Evolutionary conservation across 202 grass and related monocot species (phyloP), one percentile per base, ranked within the genome.

Genomic region (Musa balbisiana): DNA sequence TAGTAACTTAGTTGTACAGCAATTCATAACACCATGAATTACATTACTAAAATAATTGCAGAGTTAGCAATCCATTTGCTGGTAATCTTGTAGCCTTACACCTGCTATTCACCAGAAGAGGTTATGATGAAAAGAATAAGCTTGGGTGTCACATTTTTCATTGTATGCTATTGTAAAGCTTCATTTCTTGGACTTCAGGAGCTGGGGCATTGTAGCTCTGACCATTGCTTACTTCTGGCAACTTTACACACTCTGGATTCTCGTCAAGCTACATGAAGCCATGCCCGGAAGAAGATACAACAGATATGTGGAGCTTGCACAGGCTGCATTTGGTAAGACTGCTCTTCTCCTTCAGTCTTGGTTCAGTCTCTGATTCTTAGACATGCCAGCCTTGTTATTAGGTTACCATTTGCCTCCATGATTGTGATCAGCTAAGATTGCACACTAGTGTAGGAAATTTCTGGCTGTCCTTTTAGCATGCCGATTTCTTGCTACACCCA

Each of bases 231-330:
- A 98, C 69, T 82, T 87, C 77, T 98, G 94, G 94, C 94, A 98
- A 93, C 79, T 98, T 33, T 94, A 98, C 85, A 98, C 94, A 11
- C 88, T 94, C 15, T 94, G 88, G 88, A 85, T 98, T 73, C 88
- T 98, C 15, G 88, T 98, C 69, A 98, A 92, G 73, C 88, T 98
- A 87, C 90, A 98, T 80, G 95, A 98, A 89, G 95, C 89, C 65
- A 87, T 94, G 22, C 94, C 94, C 55, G 91, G 94, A 64, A 89
- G 83, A 82, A 91, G 94, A 77, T 98, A 98, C 76, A 98, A 98
- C 64, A 90, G 94, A 83, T 98, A 98, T 74, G 83, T 94, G 64
- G 91, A 98, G 87, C 88, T 98, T 72, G 94, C 94, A 80, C 94
- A 98, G 60, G 94, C 94, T 83, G 94, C 94, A 67, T 98, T 98